Conservation (phyloP, 2,329 filamentous ascomycete species). For the Penicillium fuscoglaucum region DNA sequence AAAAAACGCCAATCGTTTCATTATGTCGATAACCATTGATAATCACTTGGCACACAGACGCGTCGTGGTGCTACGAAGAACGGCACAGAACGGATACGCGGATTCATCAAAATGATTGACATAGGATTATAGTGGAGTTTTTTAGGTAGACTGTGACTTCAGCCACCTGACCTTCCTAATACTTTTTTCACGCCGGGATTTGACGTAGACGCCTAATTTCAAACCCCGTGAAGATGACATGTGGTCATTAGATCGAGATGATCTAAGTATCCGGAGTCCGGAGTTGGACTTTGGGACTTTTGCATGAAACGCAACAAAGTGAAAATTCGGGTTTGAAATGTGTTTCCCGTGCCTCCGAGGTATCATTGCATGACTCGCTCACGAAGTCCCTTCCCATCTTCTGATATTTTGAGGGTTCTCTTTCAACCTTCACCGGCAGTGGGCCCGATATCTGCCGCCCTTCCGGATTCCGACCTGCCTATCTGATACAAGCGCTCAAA, state of each 20-base stretch:
- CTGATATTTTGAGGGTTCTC: not conserved
- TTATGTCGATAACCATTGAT: not conserved
- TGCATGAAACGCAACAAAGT: not conserved
- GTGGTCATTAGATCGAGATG: not conserved
- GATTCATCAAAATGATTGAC: not conserved
- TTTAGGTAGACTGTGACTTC: not conserved
- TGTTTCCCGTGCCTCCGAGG: not conserved
- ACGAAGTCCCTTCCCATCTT: not conserved
- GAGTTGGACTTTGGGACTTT: not conserved
- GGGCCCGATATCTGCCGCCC: not conserved
- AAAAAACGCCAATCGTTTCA: not conserved
- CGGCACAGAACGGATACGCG: not conserved
- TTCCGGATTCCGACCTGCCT: constrained; percentile 9
- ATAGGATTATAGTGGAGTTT: not conserved
- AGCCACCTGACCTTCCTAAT: not conserved
- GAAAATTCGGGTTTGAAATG: not conserved
- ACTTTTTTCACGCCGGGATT: not conserved
- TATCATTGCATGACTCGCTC: not conserved
- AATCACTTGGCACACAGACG: not conserved
- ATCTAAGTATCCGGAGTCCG: not conserved
- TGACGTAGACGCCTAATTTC: not conserved
- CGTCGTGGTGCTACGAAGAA: not conserved
- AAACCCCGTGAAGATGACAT: not conserved
- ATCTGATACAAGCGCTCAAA: constrained; percentile 8
- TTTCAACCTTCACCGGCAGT: not conserved